Evolutionary conservation across 1,284 basidiomycete genomes (phyloP).

Genomic region (Rhodotorula sp.): DNA sequence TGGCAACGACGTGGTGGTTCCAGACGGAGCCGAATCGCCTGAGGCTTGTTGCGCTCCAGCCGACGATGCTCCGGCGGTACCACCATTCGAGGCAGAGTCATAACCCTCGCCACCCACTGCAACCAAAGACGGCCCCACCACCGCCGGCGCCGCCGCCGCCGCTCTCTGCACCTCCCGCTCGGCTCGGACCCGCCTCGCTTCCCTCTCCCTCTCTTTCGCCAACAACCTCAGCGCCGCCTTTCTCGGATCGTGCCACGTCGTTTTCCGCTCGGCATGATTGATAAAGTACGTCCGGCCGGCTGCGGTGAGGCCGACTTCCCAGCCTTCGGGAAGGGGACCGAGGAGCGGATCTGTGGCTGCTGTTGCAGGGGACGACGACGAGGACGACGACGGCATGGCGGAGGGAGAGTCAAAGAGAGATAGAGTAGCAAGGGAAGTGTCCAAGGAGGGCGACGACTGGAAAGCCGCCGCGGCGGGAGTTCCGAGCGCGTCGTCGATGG

Average conservation of each 20-base stretch:
- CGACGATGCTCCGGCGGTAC: too few species aligned
- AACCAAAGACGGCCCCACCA: not conserved
- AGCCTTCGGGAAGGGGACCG: conserved; percentile 29
- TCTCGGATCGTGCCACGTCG: conserved; percentile 39
- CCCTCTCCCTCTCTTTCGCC: not conserved
- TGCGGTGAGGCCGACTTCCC: conserved; percentile 21
- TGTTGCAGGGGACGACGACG: too few species aligned
- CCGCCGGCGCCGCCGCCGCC: not conserved
- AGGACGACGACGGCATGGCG: not conserved
- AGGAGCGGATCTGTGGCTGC: too few species aligned
- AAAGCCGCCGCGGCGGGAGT: not conserved
- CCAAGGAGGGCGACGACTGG: not conserved
- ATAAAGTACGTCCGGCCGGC: conserved; percentile 36
- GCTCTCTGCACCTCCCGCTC: conserved; percentile 2
- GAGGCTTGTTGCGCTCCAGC: not conserved
- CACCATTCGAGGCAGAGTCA: too few species aligned
- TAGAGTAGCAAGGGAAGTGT: not conserved
- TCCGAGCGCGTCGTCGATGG: conserved; percentile 31
- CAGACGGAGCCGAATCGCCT: too few species aligned
- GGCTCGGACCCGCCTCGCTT: not conserved
- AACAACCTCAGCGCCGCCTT: conserved; percentile 4
- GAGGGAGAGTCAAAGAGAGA: not conserved
- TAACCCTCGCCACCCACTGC: too few species aligned
- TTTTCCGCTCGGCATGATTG: conserved; percentile 27
- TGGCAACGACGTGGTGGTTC: too few species aligned